Evolutionary conservation across 768 basidiomycete species (phyloP), one percentile per base, ranked within the genome.

Genomic region (Steccherinum ochraceum): DNA sequence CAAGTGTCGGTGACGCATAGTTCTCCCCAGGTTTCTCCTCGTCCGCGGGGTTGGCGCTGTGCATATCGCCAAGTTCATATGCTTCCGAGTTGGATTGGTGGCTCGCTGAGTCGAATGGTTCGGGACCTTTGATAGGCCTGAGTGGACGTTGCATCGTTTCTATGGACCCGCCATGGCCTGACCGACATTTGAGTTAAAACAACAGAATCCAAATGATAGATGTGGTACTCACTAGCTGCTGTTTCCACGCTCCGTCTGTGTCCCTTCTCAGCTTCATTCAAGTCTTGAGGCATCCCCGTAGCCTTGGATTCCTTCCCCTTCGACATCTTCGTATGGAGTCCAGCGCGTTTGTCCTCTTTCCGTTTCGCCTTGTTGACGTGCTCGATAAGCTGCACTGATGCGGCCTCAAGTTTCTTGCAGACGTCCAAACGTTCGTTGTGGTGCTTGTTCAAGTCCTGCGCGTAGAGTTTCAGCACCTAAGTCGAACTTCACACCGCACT

Each of bases 391-490:
- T 70, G 64, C 1, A 79, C 72, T 47, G 74, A 70, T 3, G 83
- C 84, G 1, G 66, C 67, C 62, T 89, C 86, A 24, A 88, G 72
- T 61, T 75, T 78, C 40, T 62, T 57, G 54, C 77, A 78, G 0
- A 65, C 66, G 55, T 78, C 61, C 68, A 75, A 66, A 58, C 79
- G 64, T 58, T 71, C 58, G 35, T 69, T 66, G 56, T 72, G 79
- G 0, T 71, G 49, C 24, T 69, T 64, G 56, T 77, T 78, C 35
- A 78, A 62, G 13, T 46, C 52, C 59, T 55, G 48, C 26, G 48
- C 3, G 40, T n/a, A 25, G 13, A n/a, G 30, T 5, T 16, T 50
- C 24, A 50, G 43, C n/a, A 7, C 40, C 20, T 12, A 26, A 49
- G 20, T 10, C 12, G 21, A 5, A 2, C 19, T 13, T 41, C 5